Conservation (phyloP, 228 moss, liverwort and hornwort species). For the Sphagnum fallax region DNA sequence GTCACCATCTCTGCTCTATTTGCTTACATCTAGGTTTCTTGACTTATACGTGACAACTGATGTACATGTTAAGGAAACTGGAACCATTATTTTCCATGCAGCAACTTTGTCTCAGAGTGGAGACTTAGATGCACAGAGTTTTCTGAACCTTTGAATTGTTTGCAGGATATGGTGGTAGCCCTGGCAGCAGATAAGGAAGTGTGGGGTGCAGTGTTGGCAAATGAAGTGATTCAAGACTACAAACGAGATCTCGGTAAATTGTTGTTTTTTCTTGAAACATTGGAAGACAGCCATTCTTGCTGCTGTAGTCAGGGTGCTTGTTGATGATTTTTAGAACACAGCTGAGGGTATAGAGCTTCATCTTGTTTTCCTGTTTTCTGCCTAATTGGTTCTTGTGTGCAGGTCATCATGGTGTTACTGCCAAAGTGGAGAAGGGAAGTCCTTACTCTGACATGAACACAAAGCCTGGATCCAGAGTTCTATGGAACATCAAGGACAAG, state of each 20-base stretch:
- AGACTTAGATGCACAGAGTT: not conserved
- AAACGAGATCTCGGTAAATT: slow-evolving; percentile 21
- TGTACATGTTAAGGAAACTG: no score
- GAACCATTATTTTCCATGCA: no score
- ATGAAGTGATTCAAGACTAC: slow-evolving; percentile 37
- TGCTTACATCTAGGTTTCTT: not conserved
- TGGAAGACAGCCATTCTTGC: not conserved
- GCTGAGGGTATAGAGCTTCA: not conserved
- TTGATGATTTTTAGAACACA: no score
- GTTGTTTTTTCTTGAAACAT: not conserved
- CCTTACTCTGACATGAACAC: slow-evolving; percentile 4
- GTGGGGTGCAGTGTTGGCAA: slow-evolving; percentile 48
- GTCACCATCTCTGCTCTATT: not conserved
- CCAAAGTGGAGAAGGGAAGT: slow-evolving; percentile 1
- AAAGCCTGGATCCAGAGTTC: slow-evolving; percentile 13
- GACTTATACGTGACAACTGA: no score
- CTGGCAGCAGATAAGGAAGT: slow-evolving; percentile 43
- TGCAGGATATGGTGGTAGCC: slow-evolving; percentile 50
- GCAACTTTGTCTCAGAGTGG: no score
- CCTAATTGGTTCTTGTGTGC: not conserved
- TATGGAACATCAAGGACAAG: slow-evolving; percentile 15
- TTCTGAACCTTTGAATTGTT: not conserved
- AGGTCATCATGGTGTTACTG: not conserved
- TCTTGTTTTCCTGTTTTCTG: not conserved
- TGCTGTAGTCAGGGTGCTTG: no score